Base-by-base conservation (phyloP, 441 rosid genomes). In the Theobroma grandiflorum region DNA sequence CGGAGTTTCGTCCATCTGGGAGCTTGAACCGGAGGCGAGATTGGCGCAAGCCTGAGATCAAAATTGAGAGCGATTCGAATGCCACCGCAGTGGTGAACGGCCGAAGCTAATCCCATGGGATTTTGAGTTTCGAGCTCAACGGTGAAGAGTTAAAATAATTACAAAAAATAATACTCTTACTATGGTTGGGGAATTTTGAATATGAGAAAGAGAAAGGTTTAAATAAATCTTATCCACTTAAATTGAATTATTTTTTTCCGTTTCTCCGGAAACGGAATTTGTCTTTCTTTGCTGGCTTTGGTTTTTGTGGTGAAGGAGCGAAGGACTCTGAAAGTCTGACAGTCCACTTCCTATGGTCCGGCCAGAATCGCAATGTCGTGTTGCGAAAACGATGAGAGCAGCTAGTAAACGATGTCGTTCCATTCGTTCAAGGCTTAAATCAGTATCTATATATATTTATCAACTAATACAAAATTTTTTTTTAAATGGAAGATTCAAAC, bases 61-160 rank as follows among this genome's bases (percentile, higher is more conserved):
- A 83, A 70, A 43, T 80, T 86, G 43, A 80, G 85, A 62, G 92
- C 89, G 82, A 86, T 66, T 74, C 85, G 88, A 76, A 86, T 43
- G 72, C 87, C 81, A 79, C 67, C 78, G 81, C 76, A 83, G 82
- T 88, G 91, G 85, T 37, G 79, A 40, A 92, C 75, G 45, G 88
- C 92, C 16, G 96, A 91, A 88, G 98, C 86, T 65, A 91, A 80
- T 69, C 90, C 86, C 98, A 92, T 90, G 62, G 74, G 57, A n/a
- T 14, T 4, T 72, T 37, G 63, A 55, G 64, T 14, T 37, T 2
- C 7, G 64, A 72, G 64, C 45, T 62, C 26, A 35, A 64, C 14
- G 12, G 64, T 15, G 40, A 2, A 53, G 31, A 55, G 10, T 20
- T 8, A 22, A 8, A 58, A 8, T 20, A 58, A 20, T 45, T 8